These are phyloP conservation scores for Boletales sp. DNA, from an alignment of 768 basidiomycete species.

Conservation along the genomic window DNA sequence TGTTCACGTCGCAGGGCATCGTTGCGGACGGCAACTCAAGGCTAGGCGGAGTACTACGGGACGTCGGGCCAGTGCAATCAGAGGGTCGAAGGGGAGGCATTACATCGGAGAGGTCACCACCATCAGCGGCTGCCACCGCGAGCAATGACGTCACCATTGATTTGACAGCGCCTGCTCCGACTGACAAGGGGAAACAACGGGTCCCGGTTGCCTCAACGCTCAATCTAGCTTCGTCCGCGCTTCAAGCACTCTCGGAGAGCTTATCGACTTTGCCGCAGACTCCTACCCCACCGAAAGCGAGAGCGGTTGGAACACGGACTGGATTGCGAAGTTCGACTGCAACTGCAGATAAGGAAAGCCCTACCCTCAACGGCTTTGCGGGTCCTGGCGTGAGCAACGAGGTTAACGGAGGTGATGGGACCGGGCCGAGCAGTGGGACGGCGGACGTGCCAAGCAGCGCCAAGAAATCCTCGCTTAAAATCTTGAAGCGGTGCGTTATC, in stretches of 20 bases:
- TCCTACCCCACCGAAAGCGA: slow-evolving; percentile 27
- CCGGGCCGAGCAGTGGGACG: slow-evolving; percentile 11
- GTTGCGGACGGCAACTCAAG: neutral
- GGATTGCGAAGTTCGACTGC: slow-evolving; percentile 44
- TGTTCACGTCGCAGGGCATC: slow-evolving; percentile 4
- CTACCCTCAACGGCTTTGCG: slow-evolving; percentile 32
- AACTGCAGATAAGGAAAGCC: slow-evolving; percentile 17
- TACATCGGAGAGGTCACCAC: slow-evolving; percentile 13
- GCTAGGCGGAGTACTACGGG: slow-evolving; percentile 6
- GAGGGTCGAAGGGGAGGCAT: neutral
- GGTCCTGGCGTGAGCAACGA: slow-evolving; percentile 20
- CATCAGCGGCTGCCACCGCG: slow-evolving; percentile 1
- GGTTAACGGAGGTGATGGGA: slow-evolving; percentile 17
- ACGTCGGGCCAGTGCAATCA: neutral
- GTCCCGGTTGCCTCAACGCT: slow-evolving; percentile 15
- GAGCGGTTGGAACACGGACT: slow-evolving; percentile 46
- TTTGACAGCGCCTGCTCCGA: slow-evolving; percentile 10
- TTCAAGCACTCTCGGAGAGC: slow-evolving; percentile 61
- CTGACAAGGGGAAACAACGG: slow-evolving; percentile 23
- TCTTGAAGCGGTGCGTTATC: slow-evolving; percentile 70
- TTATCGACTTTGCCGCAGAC: slow-evolving; percentile 48
- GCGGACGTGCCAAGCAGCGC: slow-evolving; percentile 24
- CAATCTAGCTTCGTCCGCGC: slow-evolving; percentile 38
- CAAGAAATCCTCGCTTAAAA: slow-evolving; percentile 38
- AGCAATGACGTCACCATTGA: slow-evolving; percentile 10